These are phyloP conservation scores for Plasmodium vivax DNA, from an alignment of 169 alveolate species.

Conservation along the genomic window DNA sequence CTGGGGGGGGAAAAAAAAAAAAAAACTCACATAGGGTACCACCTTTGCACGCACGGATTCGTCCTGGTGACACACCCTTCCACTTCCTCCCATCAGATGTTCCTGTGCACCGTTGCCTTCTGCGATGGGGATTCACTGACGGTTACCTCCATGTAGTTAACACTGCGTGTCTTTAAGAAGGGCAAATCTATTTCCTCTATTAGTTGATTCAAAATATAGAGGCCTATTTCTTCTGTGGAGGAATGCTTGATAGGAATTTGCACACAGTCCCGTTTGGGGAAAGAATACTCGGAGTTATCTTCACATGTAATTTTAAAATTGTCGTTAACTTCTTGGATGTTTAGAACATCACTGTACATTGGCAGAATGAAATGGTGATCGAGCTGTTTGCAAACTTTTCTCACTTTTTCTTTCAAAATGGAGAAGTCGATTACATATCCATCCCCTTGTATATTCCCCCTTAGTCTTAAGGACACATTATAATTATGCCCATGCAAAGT, in stretches of 20 bases:
- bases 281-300: conserved; percentile 67
- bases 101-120: conserved; percentile 27
- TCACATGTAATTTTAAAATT: conserved; percentile 59
- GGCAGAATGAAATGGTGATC: conserved; percentile 73
- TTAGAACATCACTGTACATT: conserved; percentile 68
- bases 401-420: conserved; percentile 39
- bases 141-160: conserved; percentile 34
- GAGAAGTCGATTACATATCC: conserved; percentile 75
- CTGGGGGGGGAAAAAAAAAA: too few relatives aligned
- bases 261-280: conserved; percentile 61
- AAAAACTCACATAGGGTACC: background rate
- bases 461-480: conserved; percentile 63
- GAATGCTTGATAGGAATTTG: conserved; percentile 70
- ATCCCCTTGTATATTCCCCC: conserved; percentile 59
- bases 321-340: conserved; percentile 38
- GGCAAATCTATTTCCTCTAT: conserved; percentile 50
- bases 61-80: background rate
- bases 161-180: conserved; percentile 28
- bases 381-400: conserved; percentile 34
- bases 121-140: conserved; percentile 73
- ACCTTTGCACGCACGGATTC: background rate
- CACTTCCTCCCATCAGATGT: conserved; percentile 6
- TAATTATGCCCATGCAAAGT: conserved; percentile 74
- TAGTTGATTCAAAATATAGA: conserved; percentile 14
- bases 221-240: conserved; percentile 73